Percentiles rank a stretch among this genome's conserved stretches.
phyloP scores from a whole-genome alignment of 352 stramenopile species.

The Pythium aristosporum region DNA sequence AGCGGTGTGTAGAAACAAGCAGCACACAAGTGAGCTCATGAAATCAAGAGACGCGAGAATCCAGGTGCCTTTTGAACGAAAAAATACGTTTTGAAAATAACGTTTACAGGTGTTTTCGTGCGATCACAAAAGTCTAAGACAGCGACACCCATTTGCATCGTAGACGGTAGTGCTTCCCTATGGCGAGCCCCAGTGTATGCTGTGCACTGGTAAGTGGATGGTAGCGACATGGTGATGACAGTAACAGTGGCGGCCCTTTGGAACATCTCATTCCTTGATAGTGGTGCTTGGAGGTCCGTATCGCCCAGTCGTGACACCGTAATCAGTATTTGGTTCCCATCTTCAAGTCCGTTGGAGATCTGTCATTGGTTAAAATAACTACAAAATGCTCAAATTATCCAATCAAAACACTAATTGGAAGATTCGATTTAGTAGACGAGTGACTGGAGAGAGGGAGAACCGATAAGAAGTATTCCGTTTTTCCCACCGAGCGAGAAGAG shows the following conservation, averaged over 20 bases:
- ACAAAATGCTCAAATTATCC: background rate
- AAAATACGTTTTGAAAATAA: background rate
- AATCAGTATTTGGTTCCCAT: background rate
- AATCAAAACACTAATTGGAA: background rate
- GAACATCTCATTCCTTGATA: background rate
- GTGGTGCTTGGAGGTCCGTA: too few relatives aligned
- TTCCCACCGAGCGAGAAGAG: background rate
- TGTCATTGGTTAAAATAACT: background rate
- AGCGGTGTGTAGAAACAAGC: too few relatives aligned
- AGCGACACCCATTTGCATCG: too few relatives aligned
- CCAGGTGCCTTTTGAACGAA: too few relatives aligned
- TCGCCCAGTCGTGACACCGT: too few relatives aligned
- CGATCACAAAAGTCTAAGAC: background rate
- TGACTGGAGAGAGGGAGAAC: background rate
- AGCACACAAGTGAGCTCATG: too few relatives aligned
- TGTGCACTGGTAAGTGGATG: too few relatives aligned
- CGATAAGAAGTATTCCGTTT: background rate
- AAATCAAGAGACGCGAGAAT: too few relatives aligned
- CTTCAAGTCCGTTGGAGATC: background rate
- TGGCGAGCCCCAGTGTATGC: too few relatives aligned
- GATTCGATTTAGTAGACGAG: conserved; percentile 12
- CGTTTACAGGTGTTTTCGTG: background rate
- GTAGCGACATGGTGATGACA: too few relatives aligned
- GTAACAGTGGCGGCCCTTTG: too few relatives aligned
- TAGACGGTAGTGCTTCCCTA: too few relatives aligned